Conservation (phyloP, 2,329 filamentous ascomycete species). For the Raffaelea ambrosiae region DNA sequence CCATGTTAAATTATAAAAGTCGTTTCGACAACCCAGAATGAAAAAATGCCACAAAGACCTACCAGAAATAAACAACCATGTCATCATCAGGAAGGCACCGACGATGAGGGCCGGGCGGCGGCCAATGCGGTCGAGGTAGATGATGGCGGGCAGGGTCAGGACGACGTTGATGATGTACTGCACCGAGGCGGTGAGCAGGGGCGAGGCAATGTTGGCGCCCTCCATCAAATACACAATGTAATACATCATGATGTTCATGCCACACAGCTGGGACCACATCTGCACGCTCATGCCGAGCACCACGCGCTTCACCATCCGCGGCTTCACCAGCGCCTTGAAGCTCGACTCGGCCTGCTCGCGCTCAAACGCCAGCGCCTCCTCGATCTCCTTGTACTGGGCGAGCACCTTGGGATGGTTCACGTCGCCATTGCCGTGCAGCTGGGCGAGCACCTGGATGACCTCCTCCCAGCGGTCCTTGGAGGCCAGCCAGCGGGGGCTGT, state of each 20-base stretch:
- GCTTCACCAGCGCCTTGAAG: constrained; percentile 38
- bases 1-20: no score
- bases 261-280: constrained; percentile 51
- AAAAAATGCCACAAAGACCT: constrained; percentile 3
- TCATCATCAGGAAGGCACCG: constrained; percentile 50
- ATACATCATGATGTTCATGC: constrained; percentile 39
- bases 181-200: constrained; percentile 51
- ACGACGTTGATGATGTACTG: constrained; percentile 57
- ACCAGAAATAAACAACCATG: constrained; percentile 55
- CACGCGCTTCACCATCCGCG: constrained; percentile 46
- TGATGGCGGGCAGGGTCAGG: constrained; percentile 50
- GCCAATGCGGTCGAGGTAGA: constrained; percentile 51
- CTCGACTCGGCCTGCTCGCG: constrained; percentile 40
- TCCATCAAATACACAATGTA: constrained; percentile 56
- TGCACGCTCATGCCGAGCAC: constrained; percentile 49
- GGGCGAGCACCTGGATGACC: constrained; percentile 47
- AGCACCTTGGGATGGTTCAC: constrained; percentile 49
- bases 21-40: no score
- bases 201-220: constrained; percentile 44
- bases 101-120: constrained; percentile 47
- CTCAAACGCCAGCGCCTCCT: constrained; percentile 45
- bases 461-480: constrained; percentile 60
- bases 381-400: constrained; percentile 54
- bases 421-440: constrained; percentile 50
- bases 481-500: constrained; percentile 70